Conservation (phyloP, 352 stramenopile genomes). For the Globisporangium orthogonon region DNA sequence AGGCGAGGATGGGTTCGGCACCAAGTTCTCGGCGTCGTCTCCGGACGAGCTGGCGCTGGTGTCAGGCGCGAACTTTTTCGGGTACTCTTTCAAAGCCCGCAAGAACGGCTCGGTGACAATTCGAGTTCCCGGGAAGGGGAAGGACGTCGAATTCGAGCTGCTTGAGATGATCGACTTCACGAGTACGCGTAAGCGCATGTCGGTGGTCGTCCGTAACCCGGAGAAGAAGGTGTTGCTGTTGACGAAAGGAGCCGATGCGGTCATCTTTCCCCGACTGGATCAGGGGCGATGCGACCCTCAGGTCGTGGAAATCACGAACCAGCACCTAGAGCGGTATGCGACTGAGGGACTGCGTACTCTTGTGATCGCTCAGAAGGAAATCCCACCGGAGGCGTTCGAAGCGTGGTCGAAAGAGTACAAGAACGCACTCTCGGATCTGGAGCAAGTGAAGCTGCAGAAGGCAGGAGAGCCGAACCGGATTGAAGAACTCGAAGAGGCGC, state of each 20-base stretch:
- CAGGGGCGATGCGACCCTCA: constrained; percentile 27
- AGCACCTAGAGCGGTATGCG: constrained; percentile 81
- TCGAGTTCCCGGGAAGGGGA: constrained; percentile 18
- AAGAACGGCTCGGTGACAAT: constrained; percentile 64
- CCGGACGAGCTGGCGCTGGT: constrained; percentile 80
- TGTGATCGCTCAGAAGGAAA: constrained; percentile 81
- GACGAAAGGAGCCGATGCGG: constrained; percentile 82
- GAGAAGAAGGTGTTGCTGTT: constrained; percentile 63
- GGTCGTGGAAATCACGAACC: constrained; percentile 56
- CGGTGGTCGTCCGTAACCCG: constrained; percentile 89
- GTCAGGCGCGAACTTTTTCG: constrained; percentile 75
- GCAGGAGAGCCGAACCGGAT: constrained; percentile 57
- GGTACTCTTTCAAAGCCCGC: constrained; percentile 63
- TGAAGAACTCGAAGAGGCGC: constrained; percentile 76
- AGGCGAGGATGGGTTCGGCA: constrained; percentile 21
- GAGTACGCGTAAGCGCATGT: constrained; percentile 98
- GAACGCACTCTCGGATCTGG: constrained; percentile 57
- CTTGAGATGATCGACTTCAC: constrained; percentile 98
- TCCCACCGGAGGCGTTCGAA: constrained; percentile 52
- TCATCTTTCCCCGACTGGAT: constrained; percentile 67
- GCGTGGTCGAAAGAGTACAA: constrained; percentile 79
- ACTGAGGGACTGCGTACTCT: constrained; percentile 85
- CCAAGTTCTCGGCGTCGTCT: constrained; percentile 74
- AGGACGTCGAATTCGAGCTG: constrained; percentile 71
- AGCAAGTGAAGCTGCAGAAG: constrained; percentile 55